Evolutionary conservation across 352 stramenopile genomes (phyloP).

Genomic region (Pythium utonaiense): DNA sequence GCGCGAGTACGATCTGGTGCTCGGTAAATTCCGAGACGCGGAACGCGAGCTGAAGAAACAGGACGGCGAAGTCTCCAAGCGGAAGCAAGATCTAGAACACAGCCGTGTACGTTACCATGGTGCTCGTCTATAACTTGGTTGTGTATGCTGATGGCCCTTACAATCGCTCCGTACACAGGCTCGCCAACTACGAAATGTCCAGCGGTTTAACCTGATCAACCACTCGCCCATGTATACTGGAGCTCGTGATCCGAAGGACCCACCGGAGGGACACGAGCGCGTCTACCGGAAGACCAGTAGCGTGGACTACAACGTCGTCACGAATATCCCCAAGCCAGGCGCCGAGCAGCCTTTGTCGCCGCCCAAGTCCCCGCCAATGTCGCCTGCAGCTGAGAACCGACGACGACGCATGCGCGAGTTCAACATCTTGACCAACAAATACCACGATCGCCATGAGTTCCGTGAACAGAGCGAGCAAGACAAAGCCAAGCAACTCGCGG

Average conservation of each 20-base stretch:
- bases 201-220: slow-evolving; percentile 69
- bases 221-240: slow-evolving; percentile 49
- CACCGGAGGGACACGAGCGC: slow-evolving; percentile 18
- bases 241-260: slow-evolving; percentile 42
- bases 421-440: slow-evolving; percentile 80
- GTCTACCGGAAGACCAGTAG: slow-evolving; percentile 30
- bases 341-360: not conserved
- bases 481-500: slow-evolving; percentile 45
- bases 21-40: slow-evolving; percentile 65
- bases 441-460: slow-evolving; percentile 48
- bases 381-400: slow-evolving; percentile 28
- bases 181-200: slow-evolving; percentile 53
- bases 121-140: not conserved
- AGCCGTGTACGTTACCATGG: slow-evolving; percentile 25
- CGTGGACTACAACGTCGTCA: slow-evolving; percentile 65
- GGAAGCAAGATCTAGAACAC: slow-evolving; percentile 40
- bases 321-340: slow-evolving; percentile 27
- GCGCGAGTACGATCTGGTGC: slow-evolving; percentile 63
- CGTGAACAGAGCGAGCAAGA: slow-evolving; percentile 31
- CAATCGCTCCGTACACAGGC: slow-evolving; percentile 32
- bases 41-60: slow-evolving; percentile 36
- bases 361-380: slow-evolving; percentile 2
- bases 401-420: slow-evolving; percentile 40
- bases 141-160: too few relatives aligned
- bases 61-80: slow-evolving; percentile 28